phyloP scores from a whole-genome alignment of 78 protist species.

The Planoprotostelium fungivorum region DNA sequence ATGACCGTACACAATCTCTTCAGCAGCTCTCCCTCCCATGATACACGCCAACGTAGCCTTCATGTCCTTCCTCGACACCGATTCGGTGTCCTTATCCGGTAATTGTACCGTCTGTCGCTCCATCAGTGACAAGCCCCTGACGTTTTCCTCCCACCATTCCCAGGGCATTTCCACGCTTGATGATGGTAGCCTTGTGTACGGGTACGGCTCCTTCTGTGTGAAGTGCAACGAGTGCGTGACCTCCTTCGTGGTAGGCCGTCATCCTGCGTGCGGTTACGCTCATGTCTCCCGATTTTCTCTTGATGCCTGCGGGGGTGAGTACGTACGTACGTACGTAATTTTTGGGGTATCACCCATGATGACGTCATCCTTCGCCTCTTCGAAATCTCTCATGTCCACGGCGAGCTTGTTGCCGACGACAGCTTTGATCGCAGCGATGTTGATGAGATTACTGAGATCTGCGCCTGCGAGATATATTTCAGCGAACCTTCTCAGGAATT shows the following conservation, averaged over 20 bases:
- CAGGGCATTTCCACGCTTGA: conserved; percentile 78
- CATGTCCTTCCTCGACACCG: conserved; percentile 62
- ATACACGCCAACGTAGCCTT: conserved; percentile 64
- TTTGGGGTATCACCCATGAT: too few species aligned
- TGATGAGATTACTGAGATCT: conserved; percentile 82
- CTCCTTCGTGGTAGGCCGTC: conserved; percentile 95
- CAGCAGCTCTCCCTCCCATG: conserved; percentile 94
- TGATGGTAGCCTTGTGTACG: conserved; percentile 94
- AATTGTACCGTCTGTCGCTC: conserved; percentile 67
- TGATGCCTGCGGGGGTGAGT: conserved; percentile 21
- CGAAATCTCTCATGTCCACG: conserved; percentile 64
- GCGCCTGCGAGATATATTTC: conserved; percentile 67
- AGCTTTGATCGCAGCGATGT: conserved; percentile 90
- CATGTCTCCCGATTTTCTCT: conserved; percentile 55
- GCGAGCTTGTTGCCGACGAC: conserved; percentile 31
- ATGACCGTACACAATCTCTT: conserved; percentile 82
- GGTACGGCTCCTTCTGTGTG: conserved; percentile 71
- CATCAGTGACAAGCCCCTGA: too few species aligned
- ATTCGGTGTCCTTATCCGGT: conserved; percentile 64
- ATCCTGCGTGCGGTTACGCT: conserved; percentile 26
- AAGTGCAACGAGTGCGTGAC: conserved; percentile 92
- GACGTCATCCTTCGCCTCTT: conserved; percentile 86
- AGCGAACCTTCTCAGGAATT: not conserved
- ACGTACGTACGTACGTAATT: too few species aligned
- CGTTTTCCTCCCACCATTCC: conserved; percentile 80